These are phyloP conservation scores for Herpetomonas muscarum DNA, from an alignment of 208 protist species.

Conservation along the genomic window DNA sequence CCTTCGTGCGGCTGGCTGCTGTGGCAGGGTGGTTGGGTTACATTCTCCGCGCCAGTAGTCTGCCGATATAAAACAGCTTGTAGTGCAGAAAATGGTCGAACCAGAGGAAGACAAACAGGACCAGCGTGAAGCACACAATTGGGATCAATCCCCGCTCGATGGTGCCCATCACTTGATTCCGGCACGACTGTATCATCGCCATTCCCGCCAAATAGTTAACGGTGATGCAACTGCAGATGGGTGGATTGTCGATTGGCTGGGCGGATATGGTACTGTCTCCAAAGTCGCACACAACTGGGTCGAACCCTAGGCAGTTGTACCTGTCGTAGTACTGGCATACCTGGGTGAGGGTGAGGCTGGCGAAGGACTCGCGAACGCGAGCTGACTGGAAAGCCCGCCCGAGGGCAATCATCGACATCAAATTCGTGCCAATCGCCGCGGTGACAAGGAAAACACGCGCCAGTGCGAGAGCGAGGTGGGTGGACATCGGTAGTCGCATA, in stretches of 20 bases:
- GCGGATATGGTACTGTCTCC: no score
- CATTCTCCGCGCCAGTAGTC: constrained; percentile 13
- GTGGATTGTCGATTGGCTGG: neutral
- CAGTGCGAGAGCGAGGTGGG: constrained; percentile 6
- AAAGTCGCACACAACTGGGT: constrained; percentile 12
- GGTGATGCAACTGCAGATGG: neutral
- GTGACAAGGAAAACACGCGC: constrained; percentile 18
- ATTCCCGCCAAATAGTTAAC: no score
- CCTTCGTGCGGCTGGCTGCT: neutral
- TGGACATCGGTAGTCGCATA: constrained; percentile 43
- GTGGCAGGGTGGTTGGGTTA: constrained; percentile 2
- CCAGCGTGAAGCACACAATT: constrained; percentile 17
- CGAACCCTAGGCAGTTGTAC: constrained; percentile 46
- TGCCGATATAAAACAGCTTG: constrained; percentile 15
- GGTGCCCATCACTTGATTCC: constrained; percentile 2
- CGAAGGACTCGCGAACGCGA: neutral
- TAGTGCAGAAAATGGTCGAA: constrained; percentile 12
- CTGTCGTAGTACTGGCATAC: constrained; percentile 13
- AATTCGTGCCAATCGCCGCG: constrained; percentile 22
- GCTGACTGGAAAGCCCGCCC: neutral
- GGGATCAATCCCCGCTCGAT: constrained; percentile 26
- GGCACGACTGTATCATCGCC: no score
- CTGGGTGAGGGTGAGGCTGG: neutral
- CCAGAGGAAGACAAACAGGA: constrained; percentile 10
- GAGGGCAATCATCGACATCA: constrained; percentile 38